A percentile compares a stretch with the other conserved stretches of the same genome.
Conservation (phyloP, 768 basidiomycete genomes). For the Sporobolomyces phaffii region DNA sequence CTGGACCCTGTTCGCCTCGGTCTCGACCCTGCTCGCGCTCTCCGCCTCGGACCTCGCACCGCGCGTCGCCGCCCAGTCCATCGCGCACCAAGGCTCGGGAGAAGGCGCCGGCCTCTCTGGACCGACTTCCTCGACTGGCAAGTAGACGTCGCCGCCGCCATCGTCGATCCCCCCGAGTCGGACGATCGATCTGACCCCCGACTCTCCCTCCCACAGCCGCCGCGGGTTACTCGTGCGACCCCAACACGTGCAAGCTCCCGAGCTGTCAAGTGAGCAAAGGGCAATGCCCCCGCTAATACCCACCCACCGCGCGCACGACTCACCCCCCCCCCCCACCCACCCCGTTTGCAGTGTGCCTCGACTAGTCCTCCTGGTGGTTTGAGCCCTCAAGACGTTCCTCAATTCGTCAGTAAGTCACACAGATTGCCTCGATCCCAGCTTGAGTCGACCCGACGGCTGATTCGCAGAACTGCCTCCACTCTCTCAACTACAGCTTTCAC, state of each 20-base stretch:
- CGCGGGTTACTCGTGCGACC: conserved; percentile 66
- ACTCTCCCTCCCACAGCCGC: conserved; percentile 46
- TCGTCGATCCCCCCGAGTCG: not conserved
- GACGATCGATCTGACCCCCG: not conserved
- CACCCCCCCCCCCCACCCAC: no score
- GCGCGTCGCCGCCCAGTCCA: no score
- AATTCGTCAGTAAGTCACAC: conserved; percentile 36
- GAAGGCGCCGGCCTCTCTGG: conserved; percentile 11
- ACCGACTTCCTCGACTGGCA: conserved; percentile 8
- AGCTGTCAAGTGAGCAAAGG: conserved; percentile 53
- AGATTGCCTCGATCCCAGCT: conserved; percentile 55
- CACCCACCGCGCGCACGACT: no score
- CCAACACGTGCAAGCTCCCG: conserved; percentile 61
- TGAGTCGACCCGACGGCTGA: conserved; percentile 15
- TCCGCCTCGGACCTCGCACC: no score
- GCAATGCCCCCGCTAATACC: no score
- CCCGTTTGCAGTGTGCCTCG: conserved; percentile 56
- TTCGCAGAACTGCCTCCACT: not conserved
- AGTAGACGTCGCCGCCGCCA: not conserved
- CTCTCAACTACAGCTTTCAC: conserved; percentile 27
- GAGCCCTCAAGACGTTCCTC: conserved; percentile 53
- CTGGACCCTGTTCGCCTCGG: no score
- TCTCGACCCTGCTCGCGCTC: no score
- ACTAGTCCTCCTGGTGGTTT: conserved; percentile 67
- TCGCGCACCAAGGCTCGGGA: not conserved